Evolutionary conservation across 805 yeast genomes (phyloP), one percentile per base, ranked within the genome.

Genomic region (Metschnikowia lunata): DNA sequence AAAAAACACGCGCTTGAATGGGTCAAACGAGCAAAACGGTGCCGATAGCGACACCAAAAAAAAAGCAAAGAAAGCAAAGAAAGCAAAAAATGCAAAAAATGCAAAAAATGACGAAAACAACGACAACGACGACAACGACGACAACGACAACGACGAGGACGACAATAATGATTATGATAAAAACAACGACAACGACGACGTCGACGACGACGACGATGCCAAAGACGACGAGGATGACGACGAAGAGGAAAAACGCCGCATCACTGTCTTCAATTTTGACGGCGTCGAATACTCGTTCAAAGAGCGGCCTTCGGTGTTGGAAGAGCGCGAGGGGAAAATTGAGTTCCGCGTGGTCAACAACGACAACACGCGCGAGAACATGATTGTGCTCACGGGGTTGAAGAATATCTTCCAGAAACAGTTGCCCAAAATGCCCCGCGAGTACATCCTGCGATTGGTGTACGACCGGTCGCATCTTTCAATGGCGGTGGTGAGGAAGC

Each of bases 371-470:
- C 76, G 76, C 48, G 99, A 93, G 57, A 88, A 79, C 62, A 71
- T 93, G 72, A 88, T 93, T 74, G 91, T 93, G 39, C 71, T 93
- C 50, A 93, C 98, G 0, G 99, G 99, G 1, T 67, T 93, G 50
- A 93, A 93, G 66, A 93, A 91, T 61, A 91, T 93, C 52, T 93
- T 93, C 64, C 99, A 93, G 62, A 90, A 90, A 58, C 99, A 93
- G 67, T 75, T 93, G 50, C 99, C 99, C 1, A 91, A 93, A 66
- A 93, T 93, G 99, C 99, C 99, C 15, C 78, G 93, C 49, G 98
- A 93, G 60, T 93, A 93, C 66, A 93, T 93, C 59, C 88, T 97
- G 6, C 72, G 99, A 52, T 75, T 93, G 49, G 98, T 93, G 4
- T 93, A 89, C 61, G 99, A 93, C 61, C 71, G 97, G 54, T 83